Percentiles rank a stretch among this genome's conserved stretches.
phyloP scores from a whole-genome alignment of 257 asterid genomes.

The Solanum tacnaense region DNA sequence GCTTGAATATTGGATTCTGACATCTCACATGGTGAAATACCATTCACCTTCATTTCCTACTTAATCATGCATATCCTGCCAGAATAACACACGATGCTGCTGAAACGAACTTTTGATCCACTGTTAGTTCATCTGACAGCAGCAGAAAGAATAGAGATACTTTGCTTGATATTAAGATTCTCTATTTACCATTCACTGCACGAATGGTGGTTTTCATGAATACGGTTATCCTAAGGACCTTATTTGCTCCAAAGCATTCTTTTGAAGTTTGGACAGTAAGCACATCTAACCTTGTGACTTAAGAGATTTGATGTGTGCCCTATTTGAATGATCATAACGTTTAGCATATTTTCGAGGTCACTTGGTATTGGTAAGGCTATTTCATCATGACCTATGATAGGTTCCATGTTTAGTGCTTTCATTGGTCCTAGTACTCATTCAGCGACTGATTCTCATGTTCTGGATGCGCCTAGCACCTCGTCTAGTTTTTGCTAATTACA shows the following conservation, averaged over 20 bases:
- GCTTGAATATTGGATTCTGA: background rate
- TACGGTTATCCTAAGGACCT: background rate
- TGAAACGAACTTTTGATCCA: background rate
- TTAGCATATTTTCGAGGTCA: background rate
- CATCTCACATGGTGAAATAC: background rate
- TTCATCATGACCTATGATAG: background rate
- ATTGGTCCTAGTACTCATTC: background rate
- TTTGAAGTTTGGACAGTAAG: background rate
- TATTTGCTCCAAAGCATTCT: background rate
- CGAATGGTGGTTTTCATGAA: background rate
- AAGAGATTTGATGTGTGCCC: background rate
- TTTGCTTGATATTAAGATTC: background rate
- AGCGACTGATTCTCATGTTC: background rate
- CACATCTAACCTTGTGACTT: background rate
- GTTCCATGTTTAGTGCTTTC: background rate
- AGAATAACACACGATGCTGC: background rate
- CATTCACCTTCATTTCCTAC: background rate
- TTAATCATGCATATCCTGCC: background rate
- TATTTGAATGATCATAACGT: background rate
- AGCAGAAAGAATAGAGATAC: background rate
- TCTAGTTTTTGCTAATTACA: background rate
- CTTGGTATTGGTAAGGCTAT: background rate
- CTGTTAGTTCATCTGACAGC: background rate
- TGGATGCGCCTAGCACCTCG: background rate
- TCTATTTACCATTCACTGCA: background rate